Evolutionary conservation across 2,329 filamentous ascomycete genomes (phyloP).

Genomic region (Zasmidium cellare): DNA sequence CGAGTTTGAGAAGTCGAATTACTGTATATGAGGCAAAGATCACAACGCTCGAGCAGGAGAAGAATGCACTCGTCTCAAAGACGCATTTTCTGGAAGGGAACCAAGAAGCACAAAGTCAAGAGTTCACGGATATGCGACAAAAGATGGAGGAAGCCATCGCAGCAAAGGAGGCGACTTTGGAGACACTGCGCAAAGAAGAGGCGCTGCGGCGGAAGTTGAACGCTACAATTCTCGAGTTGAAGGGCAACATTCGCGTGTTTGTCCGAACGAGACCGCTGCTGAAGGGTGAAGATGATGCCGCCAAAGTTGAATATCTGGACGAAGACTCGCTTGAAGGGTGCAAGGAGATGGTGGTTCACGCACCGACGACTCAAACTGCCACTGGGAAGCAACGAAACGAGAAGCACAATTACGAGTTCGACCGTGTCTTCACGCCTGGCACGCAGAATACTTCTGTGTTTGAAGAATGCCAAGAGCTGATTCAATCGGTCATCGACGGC

Average conservation of each 20-base stretch:
- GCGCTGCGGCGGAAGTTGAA: conserved; percentile 87
- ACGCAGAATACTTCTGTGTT: conserved; percentile 85
- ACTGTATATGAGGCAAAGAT: conserved; percentile 51
- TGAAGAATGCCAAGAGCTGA: conserved; percentile 92
- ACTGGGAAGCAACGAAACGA: conserved; percentile 75
- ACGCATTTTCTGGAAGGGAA: conserved; percentile 89
- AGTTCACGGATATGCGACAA: conserved; percentile 78
- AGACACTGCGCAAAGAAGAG: conserved; percentile 88
- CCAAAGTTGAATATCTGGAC: conserved; percentile 79
- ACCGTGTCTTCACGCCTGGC: conserved; percentile 81
- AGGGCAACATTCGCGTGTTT: conserved; percentile 98
- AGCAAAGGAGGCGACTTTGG: conserved; percentile 67
- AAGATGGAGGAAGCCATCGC: conserved; percentile 75
- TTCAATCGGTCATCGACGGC: conserved; percentile 92
- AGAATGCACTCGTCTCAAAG: conserved; percentile 74
- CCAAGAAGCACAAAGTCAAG: conserved; percentile 82
- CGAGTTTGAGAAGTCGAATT: conserved; percentile 57
- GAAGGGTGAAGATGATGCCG: conserved; percentile 62
- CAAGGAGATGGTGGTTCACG: conserved; percentile 81
- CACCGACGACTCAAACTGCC: conserved; percentile 80
- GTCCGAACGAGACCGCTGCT: conserved; percentile 84
- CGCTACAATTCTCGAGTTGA: conserved; percentile 96
- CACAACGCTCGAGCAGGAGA: conserved; percentile 70
- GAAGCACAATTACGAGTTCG: conserved; percentile 84
- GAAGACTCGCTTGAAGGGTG: conserved; percentile 67